A percentile compares a stretch with the other conserved stretches of the same genome.
Conservation (phyloP, 768 basidiomycete species). For the Nidula microcarpa region DNA sequence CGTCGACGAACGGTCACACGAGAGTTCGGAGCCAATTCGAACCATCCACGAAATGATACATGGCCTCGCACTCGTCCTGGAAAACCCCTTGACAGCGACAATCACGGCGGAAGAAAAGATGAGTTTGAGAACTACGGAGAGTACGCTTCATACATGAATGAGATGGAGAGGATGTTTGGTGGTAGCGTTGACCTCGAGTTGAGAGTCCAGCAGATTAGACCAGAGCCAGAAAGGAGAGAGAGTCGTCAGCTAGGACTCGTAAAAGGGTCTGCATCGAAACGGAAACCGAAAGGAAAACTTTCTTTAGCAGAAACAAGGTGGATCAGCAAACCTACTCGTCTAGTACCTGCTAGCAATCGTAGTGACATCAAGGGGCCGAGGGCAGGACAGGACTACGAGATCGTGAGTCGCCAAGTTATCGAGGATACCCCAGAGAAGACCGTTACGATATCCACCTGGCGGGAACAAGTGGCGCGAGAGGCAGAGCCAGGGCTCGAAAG, state of each 20-base stretch:
- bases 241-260: slow-evolving; percentile 10
- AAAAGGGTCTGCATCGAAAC: slow-evolving; percentile 1
- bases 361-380: slow-evolving; percentile 16
- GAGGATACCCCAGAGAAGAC: slow-evolving; percentile 50
- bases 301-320: slow-evolving; percentile 10
- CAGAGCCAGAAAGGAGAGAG: slow-evolving; percentile 5
- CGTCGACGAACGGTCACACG: slow-evolving; percentile 5
- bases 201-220: slow-evolving; percentile 11
- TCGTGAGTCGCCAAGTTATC: slow-evolving; percentile 35
- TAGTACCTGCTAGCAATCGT: slow-evolving; percentile 10
- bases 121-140: slow-evolving; percentile 28
- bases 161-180: slow-evolving; percentile 24
- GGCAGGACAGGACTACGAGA: slow-evolving; percentile 37
- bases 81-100: too few species aligned
- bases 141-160: slow-evolving; percentile 27
- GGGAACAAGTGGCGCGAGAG: slow-evolving; percentile 47
- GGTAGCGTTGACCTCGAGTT: slow-evolving; percentile 15
- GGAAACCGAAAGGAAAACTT: slow-evolving; percentile 6
- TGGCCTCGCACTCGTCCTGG: too few species aligned
- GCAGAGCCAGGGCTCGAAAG: slow-evolving; percentile 27
- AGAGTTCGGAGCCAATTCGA: slow-evolving; percentile 1
- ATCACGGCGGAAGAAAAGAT: slow-evolving; percentile 5
- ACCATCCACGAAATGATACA: slow-evolving; percentile 3
- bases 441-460: slow-evolving; percentile 54
- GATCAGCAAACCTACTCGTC: slow-evolving; percentile 15